A percentile compares a stretch with the other conserved stretches of the same genome.
Conservation (phyloP, 306 rosid species). For the Astragalus membranaceus region DNA sequence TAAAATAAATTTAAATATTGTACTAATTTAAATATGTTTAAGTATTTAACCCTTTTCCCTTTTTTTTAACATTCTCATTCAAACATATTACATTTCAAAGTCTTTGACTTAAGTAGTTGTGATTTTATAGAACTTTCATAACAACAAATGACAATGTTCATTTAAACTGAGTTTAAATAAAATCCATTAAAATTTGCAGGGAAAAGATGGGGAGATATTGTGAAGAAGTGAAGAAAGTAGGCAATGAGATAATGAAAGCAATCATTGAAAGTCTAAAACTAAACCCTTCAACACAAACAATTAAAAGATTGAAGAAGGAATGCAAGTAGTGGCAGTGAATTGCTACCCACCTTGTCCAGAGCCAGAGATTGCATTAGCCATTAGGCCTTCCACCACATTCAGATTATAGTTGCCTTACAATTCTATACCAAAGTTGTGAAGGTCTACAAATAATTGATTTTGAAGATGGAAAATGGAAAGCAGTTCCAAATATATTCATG, state of each 20-base stretch:
- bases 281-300: conserved; percentile 23
- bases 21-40: too few relatives aligned
- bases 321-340: conserved; percentile 48
- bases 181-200: too few relatives aligned
- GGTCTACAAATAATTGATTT: conserved; percentile 12
- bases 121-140: too few relatives aligned
- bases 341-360: conserved; percentile 49
- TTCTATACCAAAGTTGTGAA: conserved; percentile 29
- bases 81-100: too few relatives aligned
- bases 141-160: too few relatives aligned
- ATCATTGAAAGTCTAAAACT: conserved; percentile 42
- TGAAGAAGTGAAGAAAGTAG: conserved; percentile 37
- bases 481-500: neutral
- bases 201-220: conserved; percentile 47
- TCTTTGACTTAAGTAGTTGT: too few relatives aligned
- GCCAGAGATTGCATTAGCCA: conserved; percentile 35
- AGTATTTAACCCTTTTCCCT: too few relatives aligned
- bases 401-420: conserved; percentile 46
- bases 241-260: conserved; percentile 29
- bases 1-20: too few relatives aligned
- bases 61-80: too few relatives aligned
- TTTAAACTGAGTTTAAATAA: too few relatives aligned
- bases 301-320: conserved; percentile 33
- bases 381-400: conserved; percentile 58
- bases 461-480: conserved; percentile 4